phyloP scores from a whole-genome alignment of 495 filamentous ascomycete species.

The Annulohypoxylon moriforme region DNA sequence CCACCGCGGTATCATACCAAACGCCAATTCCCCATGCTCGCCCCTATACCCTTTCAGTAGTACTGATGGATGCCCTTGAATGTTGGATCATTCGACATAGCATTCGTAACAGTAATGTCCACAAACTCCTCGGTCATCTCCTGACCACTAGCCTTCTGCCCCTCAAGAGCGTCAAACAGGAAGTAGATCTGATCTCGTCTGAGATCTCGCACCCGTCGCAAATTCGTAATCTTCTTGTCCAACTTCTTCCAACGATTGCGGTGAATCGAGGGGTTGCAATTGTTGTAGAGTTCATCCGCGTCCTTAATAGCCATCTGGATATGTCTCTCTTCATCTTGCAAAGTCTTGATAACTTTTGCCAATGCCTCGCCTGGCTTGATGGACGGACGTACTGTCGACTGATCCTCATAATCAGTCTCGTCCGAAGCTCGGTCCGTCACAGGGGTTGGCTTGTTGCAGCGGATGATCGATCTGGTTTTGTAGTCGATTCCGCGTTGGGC shows the following conservation, averaged over 20 bases:
- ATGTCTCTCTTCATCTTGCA: constrained; percentile 86
- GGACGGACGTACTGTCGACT: constrained; percentile 81
- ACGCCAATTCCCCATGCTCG: constrained; percentile 4
- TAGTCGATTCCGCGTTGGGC: constrained; percentile 50
- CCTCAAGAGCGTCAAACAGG: constrained; percentile 90
- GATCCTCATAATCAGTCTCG: constrained; percentile 64
- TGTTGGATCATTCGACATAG: constrained; percentile 49
- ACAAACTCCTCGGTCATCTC: constrained; percentile 74
- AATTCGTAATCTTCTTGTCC: constrained; percentile 69
- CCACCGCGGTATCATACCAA: constrained; percentile 7
- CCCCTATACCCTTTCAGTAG: constrained; percentile 24
- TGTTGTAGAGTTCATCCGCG: constrained; percentile 71
- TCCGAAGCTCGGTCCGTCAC: constrained; percentile 71
- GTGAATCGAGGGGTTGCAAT: constrained; percentile 75
- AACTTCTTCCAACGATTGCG: constrained; percentile 72
- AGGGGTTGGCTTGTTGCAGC: constrained; percentile 74
- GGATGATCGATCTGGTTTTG: constrained; percentile 61
- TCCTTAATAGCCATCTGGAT: constrained; percentile 73
- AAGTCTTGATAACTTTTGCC: constrained; percentile 79
- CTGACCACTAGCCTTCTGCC: constrained; percentile 72
- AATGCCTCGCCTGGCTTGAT: constrained; percentile 80
- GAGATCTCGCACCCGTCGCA: constrained; percentile 74
- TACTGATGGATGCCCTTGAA: constrained; percentile 55
- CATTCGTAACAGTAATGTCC: constrained; percentile 70
- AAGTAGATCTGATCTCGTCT: constrained; percentile 91